phyloP scores from a whole-genome alignment of 495 filamentous ascomycete species.

The Cladorrhinum samala region DNA sequence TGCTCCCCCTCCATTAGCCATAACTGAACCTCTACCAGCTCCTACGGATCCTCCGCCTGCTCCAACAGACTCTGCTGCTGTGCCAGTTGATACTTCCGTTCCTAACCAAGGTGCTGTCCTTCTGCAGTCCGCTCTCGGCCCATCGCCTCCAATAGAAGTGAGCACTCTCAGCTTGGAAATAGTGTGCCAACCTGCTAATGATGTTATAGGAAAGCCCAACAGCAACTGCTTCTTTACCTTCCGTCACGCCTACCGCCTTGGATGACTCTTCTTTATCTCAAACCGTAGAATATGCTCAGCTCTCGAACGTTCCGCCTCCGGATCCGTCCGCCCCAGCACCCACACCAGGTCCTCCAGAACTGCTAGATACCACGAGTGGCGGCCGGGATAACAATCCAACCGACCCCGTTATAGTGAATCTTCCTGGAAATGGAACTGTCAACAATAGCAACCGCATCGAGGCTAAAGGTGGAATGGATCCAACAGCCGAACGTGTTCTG shows the following conservation, averaged over 20 bases:
- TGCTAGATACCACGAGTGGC: not conserved
- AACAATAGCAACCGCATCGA: slow-evolving; percentile 12
- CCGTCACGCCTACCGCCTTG: not conserved
- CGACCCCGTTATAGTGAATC: slow-evolving; percentile 8
- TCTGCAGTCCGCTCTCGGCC: not conserved
- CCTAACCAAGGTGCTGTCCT: not conserved
- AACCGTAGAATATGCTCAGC: not conserved
- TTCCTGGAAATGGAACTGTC: slow-evolving; percentile 11
- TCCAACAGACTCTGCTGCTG: not conserved
- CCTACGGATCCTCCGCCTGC: not conserved
- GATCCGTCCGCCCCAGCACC: not conserved
- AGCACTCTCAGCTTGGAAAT: not conserved
- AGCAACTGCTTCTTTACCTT: not conserved
- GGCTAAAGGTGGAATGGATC: slow-evolving; percentile 19
- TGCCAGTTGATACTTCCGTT: not conserved
- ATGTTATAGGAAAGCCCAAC: not conserved
- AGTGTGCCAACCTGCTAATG: not conserved
- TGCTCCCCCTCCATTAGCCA: not conserved
- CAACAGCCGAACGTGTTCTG: slow-evolving; percentile 36
- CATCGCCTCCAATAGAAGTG: not conserved
- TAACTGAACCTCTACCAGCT: not conserved
- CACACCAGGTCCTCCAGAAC: not conserved
- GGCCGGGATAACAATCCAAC: slow-evolving; percentile 2
- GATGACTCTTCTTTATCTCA: not conserved
- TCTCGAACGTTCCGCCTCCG: not conserved